A percentile compares a stretch with the other conserved stretches of the same genome.
These are phyloP conservation scores for Solanum hybrid DNA, from an alignment of 305 asterid genomes.

Conservation along the genomic window DNA sequence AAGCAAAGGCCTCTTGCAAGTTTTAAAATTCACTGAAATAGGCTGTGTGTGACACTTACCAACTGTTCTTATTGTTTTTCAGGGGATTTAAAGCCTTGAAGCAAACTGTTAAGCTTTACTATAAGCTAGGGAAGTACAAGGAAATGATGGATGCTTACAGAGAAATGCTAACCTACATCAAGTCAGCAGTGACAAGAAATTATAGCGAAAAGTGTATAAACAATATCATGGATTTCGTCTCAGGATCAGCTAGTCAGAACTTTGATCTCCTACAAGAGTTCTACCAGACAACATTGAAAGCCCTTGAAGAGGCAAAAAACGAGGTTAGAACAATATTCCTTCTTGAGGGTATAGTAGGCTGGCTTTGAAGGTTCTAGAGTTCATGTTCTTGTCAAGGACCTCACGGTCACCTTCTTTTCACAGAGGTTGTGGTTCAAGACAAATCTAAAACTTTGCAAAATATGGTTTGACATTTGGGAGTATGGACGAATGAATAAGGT, in stretches of 20 bases:
- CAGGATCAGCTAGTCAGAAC: constrained; percentile 93
- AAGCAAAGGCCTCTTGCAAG: background rate
- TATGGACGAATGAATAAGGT: constrained; percentile 92
- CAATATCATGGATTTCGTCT: constrained; percentile 90
- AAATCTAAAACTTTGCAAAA: constrained; percentile 86
- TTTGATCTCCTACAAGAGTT: constrained; percentile 77
- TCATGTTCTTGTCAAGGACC: background rate
- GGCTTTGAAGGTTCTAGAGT: background rate
- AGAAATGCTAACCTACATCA: constrained; percentile 84
- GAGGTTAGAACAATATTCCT: constrained; percentile 43
- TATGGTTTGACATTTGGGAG: constrained; percentile 92
- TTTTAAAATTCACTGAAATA: background rate
- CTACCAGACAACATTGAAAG: constrained; percentile 81
- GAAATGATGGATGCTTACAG: constrained; percentile 95
- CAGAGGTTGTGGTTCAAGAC: constrained; percentile 99
- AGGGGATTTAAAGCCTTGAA: constrained; percentile 98
- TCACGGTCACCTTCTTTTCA: constrained; percentile 11
- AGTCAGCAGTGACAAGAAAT: constrained; percentile 91
- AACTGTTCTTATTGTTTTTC: constrained; percentile 12
- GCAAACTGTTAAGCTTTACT: constrained; percentile 90
- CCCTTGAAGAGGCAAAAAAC: constrained; percentile 95
- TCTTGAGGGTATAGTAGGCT: background rate
- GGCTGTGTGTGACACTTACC: background rate
- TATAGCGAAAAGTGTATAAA: constrained; percentile 94
- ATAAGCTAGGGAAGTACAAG: constrained; percentile 74